phyloP scores from a whole-genome alignment of 768 basidiomycete species.

The Chalciporus chontae region DNA sequence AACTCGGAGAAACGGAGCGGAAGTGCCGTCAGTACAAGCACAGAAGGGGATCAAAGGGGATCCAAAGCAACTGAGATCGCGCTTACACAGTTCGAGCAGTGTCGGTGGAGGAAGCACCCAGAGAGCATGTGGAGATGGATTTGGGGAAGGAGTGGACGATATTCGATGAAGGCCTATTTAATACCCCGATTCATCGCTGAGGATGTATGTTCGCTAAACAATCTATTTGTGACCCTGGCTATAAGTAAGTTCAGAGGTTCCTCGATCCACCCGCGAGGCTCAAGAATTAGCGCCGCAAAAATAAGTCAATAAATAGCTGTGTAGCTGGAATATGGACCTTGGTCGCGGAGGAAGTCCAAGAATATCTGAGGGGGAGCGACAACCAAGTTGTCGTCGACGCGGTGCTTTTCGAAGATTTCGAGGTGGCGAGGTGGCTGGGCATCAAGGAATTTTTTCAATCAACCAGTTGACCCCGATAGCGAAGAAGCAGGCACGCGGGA shows the following conservation, averaged over 20 bases:
- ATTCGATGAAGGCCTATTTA: no score
- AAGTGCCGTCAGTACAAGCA: no score
- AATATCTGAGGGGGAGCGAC: slow-evolving; percentile 24
- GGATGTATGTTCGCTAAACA: not conserved
- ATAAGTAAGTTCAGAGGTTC: not conserved
- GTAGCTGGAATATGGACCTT: not conserved
- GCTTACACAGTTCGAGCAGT: not conserved
- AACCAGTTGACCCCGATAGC: slow-evolving; percentile 27
- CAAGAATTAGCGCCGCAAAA: slow-evolving; percentile 15
- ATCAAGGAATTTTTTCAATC: no score
- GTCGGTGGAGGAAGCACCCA: not conserved
- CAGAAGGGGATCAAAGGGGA: not conserved
- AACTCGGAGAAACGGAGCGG: slow-evolving; percentile 15
- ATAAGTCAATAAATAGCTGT: slow-evolving; percentile 17
- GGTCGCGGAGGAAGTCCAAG: slow-evolving; percentile 19
- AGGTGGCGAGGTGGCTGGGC: slow-evolving; percentile 9
- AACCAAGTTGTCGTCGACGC: slow-evolving; percentile 23
- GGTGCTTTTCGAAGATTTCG: slow-evolving; percentile 30
- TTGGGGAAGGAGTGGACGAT: not conserved
- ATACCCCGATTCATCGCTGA: not conserved
- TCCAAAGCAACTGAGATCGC: not conserved
- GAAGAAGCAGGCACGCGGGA: slow-evolving; percentile 26
- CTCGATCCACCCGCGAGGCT: slow-evolving; percentile 16
- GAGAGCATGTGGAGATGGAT: not conserved
- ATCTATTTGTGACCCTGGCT: not conserved